These are phyloP conservation scores for Neodidymelliopsis sp. DNA, from an alignment of 2,329 filamentous ascomycete species.

Conservation along the genomic window DNA sequence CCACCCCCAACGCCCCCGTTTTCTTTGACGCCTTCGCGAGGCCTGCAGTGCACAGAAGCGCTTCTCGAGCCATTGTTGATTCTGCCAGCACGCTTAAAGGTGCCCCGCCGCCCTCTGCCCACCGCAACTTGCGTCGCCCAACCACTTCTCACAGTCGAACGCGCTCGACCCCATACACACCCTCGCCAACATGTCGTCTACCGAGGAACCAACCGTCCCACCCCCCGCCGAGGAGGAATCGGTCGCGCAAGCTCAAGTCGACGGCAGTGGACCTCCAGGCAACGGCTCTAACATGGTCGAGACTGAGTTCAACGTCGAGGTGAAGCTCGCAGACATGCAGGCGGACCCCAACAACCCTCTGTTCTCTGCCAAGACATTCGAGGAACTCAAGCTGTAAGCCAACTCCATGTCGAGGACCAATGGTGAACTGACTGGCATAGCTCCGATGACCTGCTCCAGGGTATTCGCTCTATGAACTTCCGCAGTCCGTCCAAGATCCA, in stretches of 20 bases:
- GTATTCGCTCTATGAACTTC: constrained; percentile 87
- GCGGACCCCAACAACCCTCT: constrained; percentile 86
- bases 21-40: neutral
- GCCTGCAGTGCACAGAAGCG: neutral
- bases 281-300: constrained; percentile 64
- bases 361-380: constrained; percentile 82
- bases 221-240: constrained; percentile 20
- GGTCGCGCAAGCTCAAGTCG: constrained; percentile 47
- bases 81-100: constrained; percentile 1
- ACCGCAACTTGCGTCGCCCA: constrained; percentile 10
- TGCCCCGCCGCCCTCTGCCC: constrained; percentile 9
- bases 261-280: constrained; percentile 55
- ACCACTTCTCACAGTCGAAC: constrained; percentile 17
- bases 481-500: constrained; percentile 97
- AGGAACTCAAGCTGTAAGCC: constrained; percentile 80
- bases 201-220: constrained; percentile 23
- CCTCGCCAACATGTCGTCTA: constrained; percentile 19
- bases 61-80: neutral
- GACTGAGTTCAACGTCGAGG: constrained; percentile 85
- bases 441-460: constrained; percentile 57
- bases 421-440: constrained; percentile 22
- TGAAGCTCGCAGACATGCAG: constrained; percentile 90
- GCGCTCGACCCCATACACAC: neutral
- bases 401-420: neutral
- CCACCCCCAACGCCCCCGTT: neutral